A percentile compares a stretch with the other conserved stretches of the same genome.
These are phyloP conservation scores for Penicillium canariense DNA, from an alignment of 495 filamentous ascomycete species.

Conservation along the genomic window DNA sequence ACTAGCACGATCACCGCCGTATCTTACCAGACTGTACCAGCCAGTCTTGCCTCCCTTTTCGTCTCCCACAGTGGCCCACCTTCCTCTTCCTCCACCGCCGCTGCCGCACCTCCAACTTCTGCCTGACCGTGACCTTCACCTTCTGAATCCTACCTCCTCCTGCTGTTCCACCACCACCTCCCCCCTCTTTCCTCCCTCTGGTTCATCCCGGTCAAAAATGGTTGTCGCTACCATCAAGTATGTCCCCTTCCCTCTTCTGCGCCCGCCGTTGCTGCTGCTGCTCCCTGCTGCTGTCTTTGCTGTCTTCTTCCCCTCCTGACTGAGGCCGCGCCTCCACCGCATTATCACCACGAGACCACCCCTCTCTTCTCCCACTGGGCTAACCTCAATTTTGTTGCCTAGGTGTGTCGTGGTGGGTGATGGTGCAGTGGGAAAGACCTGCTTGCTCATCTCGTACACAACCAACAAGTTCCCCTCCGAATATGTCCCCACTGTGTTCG, in stretches of 20 bases:
- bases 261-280: no score
- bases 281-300: no score
- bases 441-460: constrained; percentile 96
- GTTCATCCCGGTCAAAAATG: constrained; percentile 20
- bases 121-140: not conserved
- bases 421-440: constrained; percentile 98
- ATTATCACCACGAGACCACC: not conserved
- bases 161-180: constrained; percentile 9
- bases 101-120: constrained; percentile 5
- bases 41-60: constrained; percentile 30
- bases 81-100: constrained; percentile 1
- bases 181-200: constrained; percentile 5
- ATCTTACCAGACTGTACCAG: no score
- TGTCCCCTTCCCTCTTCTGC: constrained; percentile 12
- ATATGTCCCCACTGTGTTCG: constrained; percentile 99
- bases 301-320: constrained; percentile 12
- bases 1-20: no score
- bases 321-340: constrained; percentile 4
- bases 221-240: constrained; percentile 44
- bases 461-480: constrained; percentile 99
- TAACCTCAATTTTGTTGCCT: constrained; percentile 24
- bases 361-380: constrained; percentile 17
- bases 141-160: not conserved
- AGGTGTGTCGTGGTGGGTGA: constrained; percentile 99
- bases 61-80: constrained; percentile 18